Conservation (phyloP, 768 basidiomycete genomes). For the Amanita molliuscula region DNA sequence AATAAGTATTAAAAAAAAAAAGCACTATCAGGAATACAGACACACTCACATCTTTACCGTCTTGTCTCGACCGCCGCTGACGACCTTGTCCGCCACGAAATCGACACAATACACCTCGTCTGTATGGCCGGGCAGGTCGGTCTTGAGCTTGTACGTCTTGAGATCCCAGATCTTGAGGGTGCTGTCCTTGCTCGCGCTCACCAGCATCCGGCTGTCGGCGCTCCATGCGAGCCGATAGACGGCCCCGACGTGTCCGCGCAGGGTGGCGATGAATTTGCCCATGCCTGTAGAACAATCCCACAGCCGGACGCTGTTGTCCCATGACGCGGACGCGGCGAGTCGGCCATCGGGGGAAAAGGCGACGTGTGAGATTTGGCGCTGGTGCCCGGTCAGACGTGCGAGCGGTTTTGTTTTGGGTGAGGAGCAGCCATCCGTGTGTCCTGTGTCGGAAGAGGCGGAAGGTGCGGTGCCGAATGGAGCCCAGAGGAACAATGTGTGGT, state of each 20-base stretch:
- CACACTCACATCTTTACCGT: constrained; percentile 85
- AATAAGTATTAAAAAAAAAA: too few relatives aligned
- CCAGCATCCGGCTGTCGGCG: constrained; percentile 82
- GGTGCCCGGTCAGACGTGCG: constrained; percentile 85
- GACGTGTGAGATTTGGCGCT: constrained; percentile 89
- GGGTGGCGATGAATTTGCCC: constrained; percentile 82
- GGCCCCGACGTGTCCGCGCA: constrained; percentile 87
- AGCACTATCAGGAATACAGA: too few relatives aligned
- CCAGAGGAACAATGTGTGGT: constrained; percentile 98
- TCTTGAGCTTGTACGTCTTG: constrained; percentile 91
- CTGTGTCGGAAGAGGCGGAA: constrained; percentile 10
- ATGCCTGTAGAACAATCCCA: constrained; percentile 62
- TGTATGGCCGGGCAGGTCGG: constrained; percentile 90
- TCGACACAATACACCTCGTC: constrained; percentile 99
- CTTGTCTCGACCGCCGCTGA: constrained; percentile 90
- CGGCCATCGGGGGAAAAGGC: constrained; percentile 92
- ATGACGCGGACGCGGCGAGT: constrained; percentile 85
- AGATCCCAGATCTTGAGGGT: constrained; percentile 98
- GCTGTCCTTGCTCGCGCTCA: constrained; percentile 93
- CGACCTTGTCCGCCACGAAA: constrained; percentile 98
- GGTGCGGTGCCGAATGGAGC: constrained; percentile 54
- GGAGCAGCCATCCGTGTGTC: constrained; percentile 7
- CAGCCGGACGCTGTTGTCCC: constrained; percentile 82
- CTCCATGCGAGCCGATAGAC: constrained; percentile 96
- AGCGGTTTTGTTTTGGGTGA: constrained; percentile 24